Base-by-base conservation (phyloP, 768 basidiomycete genomes). In the Russula ochroleuca region DNA sequence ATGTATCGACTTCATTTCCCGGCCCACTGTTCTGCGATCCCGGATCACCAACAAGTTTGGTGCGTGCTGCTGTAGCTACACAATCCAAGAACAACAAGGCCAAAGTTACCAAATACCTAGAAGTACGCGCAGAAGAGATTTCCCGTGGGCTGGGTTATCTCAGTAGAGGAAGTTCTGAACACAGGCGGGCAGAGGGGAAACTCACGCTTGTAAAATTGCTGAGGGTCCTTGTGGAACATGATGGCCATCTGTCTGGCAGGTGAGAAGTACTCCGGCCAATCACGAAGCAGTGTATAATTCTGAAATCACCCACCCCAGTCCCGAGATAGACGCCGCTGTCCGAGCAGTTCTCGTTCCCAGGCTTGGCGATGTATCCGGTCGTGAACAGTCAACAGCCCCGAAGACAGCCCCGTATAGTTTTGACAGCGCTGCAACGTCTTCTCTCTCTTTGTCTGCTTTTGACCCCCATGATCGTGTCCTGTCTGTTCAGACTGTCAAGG, bases 161-260 rank as follows among this genome's bases (percentile, higher is more conserved):
- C 25, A 74, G 77, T 63, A 72, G 79, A 49, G 80, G 80, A 41
- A 79, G 78, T 64, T 68, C 73, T 2, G 83, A 87, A 64, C 80
- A 80, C 66, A 76, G 81, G 59, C 81, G 80, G 56, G 81, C 85
- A 28, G 92, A 97, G 70, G 89, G 88, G 25, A 92, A 88, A 74
- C 75, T 92, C 33, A 77, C 85, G 1, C 75, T 98, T 21, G 78
- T 93, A 33, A 86, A 81, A 65, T 72, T 98, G 43, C 74, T 98
- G 50, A 87, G 81, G 71, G 77, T 89, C 9, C 82, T 98, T 83
- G 81, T 98, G 1, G 89, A 95, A 68, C 85, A 95, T 67, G 94
- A 98, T 67, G 96, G 97, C 0, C 84, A 84, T 58, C 75, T 97
- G 21, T 84, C 85, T 37, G 94, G 93, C 77, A 90, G 85, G 95